These are phyloP conservation scores for Hygrophorus pudorinus DNA, from an alignment of 768 basidiomycete species.

Conservation along the genomic window DNA sequence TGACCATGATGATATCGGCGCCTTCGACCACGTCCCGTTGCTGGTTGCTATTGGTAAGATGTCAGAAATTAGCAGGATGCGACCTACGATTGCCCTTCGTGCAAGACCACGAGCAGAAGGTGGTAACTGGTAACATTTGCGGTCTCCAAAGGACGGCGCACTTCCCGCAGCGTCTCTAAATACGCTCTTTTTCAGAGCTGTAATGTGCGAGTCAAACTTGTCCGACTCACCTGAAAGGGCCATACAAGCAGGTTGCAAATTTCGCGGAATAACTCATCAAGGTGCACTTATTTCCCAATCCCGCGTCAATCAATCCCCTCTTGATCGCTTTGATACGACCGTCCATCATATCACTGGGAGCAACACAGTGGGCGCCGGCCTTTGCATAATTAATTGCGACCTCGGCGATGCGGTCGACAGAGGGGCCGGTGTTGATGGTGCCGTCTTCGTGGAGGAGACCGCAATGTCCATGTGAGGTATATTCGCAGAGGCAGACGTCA, in stretches of 20 bases:
- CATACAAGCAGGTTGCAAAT: conserved; percentile 91
- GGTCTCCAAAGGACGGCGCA: conserved; percentile 87
- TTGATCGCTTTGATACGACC: conserved; percentile 90
- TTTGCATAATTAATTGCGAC: conserved; percentile 88
- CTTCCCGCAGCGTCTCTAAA: conserved; percentile 93
- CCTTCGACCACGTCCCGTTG: conserved; percentile 84
- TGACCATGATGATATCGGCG: conserved; percentile 99
- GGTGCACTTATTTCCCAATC: conserved; percentile 79
- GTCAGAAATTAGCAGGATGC: background rate
- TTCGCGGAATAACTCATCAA: conserved; percentile 98
- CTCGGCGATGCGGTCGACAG: conserved; percentile 81
- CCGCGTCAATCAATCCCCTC: conserved; percentile 68
- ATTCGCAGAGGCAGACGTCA: conserved; percentile 99
- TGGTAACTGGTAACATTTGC: conserved; percentile 98
- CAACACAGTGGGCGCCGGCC: conserved; percentile 97
- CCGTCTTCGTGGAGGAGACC: conserved; percentile 69
- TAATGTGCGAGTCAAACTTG: background rate
- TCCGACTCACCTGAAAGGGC: conserved; percentile 75
- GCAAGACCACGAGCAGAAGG: conserved; percentile 84
- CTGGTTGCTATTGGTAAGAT: conserved; percentile 27
- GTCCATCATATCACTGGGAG: conserved; percentile 99
- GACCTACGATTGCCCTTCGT: conserved; percentile 79
- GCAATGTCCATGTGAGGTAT: conserved; percentile 97
- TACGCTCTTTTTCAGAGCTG: background rate
- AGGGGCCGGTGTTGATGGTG: conserved; percentile 67